Conservation (phyloP, 371 early-diverging fungal genomes). For the Parasitella parasitica region DNA sequence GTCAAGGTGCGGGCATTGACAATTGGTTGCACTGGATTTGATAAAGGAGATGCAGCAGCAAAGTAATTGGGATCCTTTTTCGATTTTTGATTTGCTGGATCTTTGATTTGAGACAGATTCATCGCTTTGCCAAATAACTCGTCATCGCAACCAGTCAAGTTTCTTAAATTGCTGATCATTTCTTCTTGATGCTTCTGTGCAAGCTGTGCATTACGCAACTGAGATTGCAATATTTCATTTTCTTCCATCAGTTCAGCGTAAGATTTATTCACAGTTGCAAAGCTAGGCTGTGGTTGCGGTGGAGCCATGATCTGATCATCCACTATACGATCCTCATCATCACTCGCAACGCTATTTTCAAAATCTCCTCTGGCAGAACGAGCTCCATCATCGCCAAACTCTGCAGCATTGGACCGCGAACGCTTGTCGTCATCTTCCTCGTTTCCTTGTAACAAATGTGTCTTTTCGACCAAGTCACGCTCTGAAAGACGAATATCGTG, state of each 20-base stretch:
- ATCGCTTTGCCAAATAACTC: constrained; percentile 37
- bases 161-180: constrained; percentile 39
- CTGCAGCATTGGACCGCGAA: constrained; percentile 49
- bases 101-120: constrained; percentile 28
- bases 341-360: constrained; percentile 38
- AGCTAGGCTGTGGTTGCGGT: constrained; percentile 53
- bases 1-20: constrained; percentile 40
- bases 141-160: constrained; percentile 36
- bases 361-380: constrained; percentile 46
- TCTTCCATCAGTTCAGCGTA: constrained; percentile 52
- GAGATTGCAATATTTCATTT: constrained; percentile 43
- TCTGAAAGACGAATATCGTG: constrained; percentile 14
- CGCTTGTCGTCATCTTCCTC: constrained; percentile 46
- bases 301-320: constrained; percentile 52
- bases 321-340: constrained; percentile 33
- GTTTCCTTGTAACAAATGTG: constrained; percentile 7
- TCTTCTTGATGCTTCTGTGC: constrained; percentile 47
- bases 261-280: constrained; percentile 43
- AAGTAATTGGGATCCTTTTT: neutral
- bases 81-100: neutral
- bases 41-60: neutral
- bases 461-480: neutral
- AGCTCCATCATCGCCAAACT: constrained; percentile 52
- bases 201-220: constrained; percentile 38
- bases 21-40: constrained; percentile 9